These are phyloP conservation scores for Cercophora newfieldiana DNA, from an alignment of 495 filamentous ascomycete species.

Conservation along the genomic window DNA sequence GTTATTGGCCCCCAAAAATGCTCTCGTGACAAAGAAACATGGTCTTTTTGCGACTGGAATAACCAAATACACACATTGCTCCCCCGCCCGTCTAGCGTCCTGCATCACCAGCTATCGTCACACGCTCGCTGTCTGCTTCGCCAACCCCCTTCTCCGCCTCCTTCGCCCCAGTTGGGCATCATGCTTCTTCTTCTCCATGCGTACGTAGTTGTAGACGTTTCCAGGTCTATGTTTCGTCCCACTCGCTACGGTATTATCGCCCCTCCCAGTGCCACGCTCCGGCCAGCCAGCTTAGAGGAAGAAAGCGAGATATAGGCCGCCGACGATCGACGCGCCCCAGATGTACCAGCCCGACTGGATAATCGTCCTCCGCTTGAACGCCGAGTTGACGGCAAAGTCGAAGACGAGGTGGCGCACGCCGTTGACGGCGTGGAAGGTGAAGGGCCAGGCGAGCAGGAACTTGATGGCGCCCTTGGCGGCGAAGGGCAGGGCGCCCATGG, in stretches of 20 bases:
- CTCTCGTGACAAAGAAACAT: slow-evolving; percentile 23
- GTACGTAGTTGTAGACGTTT: not conserved
- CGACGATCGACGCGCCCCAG: slow-evolving; percentile 64
- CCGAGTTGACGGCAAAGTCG: slow-evolving; percentile 65
- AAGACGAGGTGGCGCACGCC: slow-evolving; percentile 87
- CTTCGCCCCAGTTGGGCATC: not conserved
- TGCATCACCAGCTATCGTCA: slow-evolving; percentile 15
- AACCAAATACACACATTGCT: slow-evolving; percentile 21
- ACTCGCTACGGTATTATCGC: not conserved
- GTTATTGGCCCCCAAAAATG: not conserved
- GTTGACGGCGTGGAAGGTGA: slow-evolving; percentile 84
- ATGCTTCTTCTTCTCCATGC: not conserved
- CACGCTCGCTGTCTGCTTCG: slow-evolving; percentile 1
- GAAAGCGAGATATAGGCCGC: slow-evolving; percentile 59
- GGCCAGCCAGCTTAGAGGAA: slow-evolving; percentile 31
- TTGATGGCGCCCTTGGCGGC: slow-evolving; percentile 72
- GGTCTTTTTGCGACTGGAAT: slow-evolving; percentile 18
- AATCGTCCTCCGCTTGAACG: slow-evolving; percentile 67
- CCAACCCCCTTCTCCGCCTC: not conserved
- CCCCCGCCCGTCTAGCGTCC: slow-evolving; percentile 16
- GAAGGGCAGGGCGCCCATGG: slow-evolving; percentile 71
- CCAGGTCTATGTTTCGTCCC: not conserved
- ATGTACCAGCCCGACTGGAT: slow-evolving; percentile 73
- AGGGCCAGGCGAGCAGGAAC: slow-evolving; percentile 71
- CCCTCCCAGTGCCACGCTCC: not conserved